phyloP scores from a whole-genome alignment of 108 stramenopile genomes.

The Mayamaea pseudoterrestris region DNA sequence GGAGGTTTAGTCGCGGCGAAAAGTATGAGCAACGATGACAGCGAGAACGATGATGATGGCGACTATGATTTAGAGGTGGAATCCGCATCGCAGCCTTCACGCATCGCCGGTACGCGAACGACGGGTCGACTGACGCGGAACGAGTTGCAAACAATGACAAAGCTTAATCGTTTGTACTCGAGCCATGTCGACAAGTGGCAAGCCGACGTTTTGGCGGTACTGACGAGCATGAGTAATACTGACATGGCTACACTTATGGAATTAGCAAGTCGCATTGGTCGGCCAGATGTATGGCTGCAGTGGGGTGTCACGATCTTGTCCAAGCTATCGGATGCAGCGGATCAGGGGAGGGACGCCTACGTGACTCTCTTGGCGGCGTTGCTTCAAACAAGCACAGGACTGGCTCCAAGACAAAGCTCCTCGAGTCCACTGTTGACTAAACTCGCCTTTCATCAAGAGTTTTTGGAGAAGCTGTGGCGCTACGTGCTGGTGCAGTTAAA shows the following conservation, averaged over 20 bases:
- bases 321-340: background rate
- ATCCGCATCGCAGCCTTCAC: background rate
- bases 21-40: background rate
- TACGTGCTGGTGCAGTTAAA: background rate
- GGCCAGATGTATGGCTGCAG: background rate
- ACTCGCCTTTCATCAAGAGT: background rate
- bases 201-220: background rate
- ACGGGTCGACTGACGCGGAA: background rate
- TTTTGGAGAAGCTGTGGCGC: background rate
- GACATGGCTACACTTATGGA: background rate
- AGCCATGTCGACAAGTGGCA: background rate
- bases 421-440: background rate
- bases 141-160: background rate
- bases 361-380: background rate
- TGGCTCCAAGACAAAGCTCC: background rate
- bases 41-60: background rate
- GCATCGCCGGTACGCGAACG: background rate
- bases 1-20: background rate
- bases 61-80: background rate
- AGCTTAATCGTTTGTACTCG: background rate
- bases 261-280: background rate
- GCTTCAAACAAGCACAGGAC: background rate
- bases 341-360: background rate
- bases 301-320: background rate
- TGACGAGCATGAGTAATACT: background rate